phyloP scores from a whole-genome alignment of 2,329 filamentous ascomycete genomes.

The Torrubiellomyces zombiae region DNA sequence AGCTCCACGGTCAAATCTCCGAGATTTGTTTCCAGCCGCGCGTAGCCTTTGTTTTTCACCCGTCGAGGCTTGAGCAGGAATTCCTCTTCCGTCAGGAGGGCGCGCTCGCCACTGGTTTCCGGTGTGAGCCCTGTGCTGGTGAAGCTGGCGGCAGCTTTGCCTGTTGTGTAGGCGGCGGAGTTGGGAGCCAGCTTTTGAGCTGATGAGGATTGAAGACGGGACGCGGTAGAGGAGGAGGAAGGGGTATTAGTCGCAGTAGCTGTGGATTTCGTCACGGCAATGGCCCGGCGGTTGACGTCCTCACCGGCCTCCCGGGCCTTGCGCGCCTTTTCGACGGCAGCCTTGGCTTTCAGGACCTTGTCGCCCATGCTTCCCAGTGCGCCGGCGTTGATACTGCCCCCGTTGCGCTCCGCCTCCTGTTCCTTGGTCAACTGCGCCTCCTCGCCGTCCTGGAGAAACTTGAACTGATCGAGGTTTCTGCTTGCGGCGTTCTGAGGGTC shows the following conservation, averaged over 20 bases:
- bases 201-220: constrained; percentile 22
- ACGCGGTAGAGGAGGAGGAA: constrained; percentile 5
- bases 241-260: constrained; percentile 6
- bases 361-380: constrained; percentile 62
- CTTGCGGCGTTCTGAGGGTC: constrained; percentile 82
- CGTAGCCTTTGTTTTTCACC: constrained; percentile 82
- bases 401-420: constrained; percentile 49
- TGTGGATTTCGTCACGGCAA: constrained; percentile 21
- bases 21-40: constrained; percentile 69
- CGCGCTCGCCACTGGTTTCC: constrained; percentile 74
- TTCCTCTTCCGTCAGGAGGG: constrained; percentile 80
- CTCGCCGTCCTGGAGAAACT: constrained; percentile 71
- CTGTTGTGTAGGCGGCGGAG: constrained; percentile 78
- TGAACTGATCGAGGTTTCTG: constrained; percentile 73
- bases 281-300: constrained; percentile 37
- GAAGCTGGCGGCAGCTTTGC: constrained; percentile 80
- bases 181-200: constrained; percentile 57
- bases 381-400: constrained; percentile 57
- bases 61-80: constrained; percentile 88
- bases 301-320: constrained; percentile 48
- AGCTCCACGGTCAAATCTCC: constrained; percentile 81
- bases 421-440: constrained; percentile 50
- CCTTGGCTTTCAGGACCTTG: constrained; percentile 82
- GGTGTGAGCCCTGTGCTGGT: constrained; percentile 89
- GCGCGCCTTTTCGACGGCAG: constrained; percentile 81